A percentile compares a stretch with the other conserved stretches of the same genome.
phyloP scores from a whole-genome alignment of 164 flowering plant species.

The Cinnamomum chago region DNA sequence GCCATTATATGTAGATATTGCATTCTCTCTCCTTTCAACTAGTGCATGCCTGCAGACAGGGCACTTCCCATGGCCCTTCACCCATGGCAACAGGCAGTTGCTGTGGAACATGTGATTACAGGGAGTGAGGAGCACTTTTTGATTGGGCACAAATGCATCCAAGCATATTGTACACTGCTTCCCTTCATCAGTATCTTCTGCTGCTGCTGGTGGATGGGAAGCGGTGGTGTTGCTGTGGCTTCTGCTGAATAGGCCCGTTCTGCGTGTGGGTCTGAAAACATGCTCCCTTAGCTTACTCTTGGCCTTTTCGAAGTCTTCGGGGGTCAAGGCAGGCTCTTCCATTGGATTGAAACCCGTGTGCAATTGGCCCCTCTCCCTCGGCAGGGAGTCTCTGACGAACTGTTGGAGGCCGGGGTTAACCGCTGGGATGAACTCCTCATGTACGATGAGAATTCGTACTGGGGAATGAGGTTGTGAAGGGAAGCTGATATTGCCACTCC shows the following conservation, averaged over 20 bases:
- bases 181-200: constrained; percentile 31
- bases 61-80: constrained; percentile 62
- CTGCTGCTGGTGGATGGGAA: constrained; percentile 14
- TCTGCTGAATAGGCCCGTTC: constrained; percentile 12
- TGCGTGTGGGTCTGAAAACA: constrained; percentile 30
- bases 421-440: not conserved
- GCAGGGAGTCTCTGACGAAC: constrained; percentile 16
- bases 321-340: constrained; percentile 23
- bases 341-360: constrained; percentile 1
- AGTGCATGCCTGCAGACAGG: constrained; percentile 65
- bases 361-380: constrained; percentile 14
- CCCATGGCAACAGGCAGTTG: constrained; percentile 75
- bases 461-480: constrained; percentile 21
- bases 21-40: constrained; percentile 13
- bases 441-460: constrained; percentile 6
- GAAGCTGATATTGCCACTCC: constrained; percentile 14
- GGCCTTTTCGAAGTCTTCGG: constrained; percentile 34
- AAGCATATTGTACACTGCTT: constrained; percentile 74
- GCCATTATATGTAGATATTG: not conserved
- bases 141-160: constrained; percentile 63
- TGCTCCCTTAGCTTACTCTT: constrained; percentile 42
- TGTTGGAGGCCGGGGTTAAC: constrained; percentile 19
- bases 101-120: constrained; percentile 93
- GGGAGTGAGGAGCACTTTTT: constrained; percentile 63
- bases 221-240: not conserved